Conservation (phyloP, 169 alveolate genomes). For the Ichthyophthirius multifiliis region DNA sequence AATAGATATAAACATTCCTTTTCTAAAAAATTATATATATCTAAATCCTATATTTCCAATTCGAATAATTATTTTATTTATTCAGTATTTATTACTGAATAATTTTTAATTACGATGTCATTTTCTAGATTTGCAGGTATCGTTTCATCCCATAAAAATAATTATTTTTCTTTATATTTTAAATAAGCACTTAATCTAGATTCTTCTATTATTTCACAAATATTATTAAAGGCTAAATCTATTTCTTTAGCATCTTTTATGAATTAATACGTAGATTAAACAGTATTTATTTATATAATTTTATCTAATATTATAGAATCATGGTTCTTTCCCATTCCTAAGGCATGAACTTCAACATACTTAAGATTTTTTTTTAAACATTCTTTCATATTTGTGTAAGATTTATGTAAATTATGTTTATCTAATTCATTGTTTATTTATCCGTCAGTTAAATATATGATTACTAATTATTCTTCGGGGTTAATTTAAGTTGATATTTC, state of each 20-base stretch:
- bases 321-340: conserved; percentile 5
- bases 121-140: too few species aligned
- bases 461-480: background rate
- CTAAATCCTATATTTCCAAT: too few species aligned
- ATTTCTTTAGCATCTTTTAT: background rate
- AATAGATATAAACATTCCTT: too few species aligned
- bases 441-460: conserved; percentile 10
- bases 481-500: background rate
- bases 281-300: background rate
- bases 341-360: conserved; percentile 3
- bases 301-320: background rate
- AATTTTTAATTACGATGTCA: too few species aligned
- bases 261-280: background rate
- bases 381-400: background rate
- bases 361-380: background rate
- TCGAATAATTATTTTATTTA: too few species aligned
- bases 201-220: background rate
- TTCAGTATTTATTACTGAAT: too few species aligned
- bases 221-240: background rate
- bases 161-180: background rate
- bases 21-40: too few species aligned
- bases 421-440: background rate
- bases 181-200: background rate
- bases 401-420: background rate
- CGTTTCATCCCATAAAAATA: too few species aligned